Evolutionary conservation across 805 yeast genomes (phyloP).

Genomic region (Millerozyma miso): DNA sequence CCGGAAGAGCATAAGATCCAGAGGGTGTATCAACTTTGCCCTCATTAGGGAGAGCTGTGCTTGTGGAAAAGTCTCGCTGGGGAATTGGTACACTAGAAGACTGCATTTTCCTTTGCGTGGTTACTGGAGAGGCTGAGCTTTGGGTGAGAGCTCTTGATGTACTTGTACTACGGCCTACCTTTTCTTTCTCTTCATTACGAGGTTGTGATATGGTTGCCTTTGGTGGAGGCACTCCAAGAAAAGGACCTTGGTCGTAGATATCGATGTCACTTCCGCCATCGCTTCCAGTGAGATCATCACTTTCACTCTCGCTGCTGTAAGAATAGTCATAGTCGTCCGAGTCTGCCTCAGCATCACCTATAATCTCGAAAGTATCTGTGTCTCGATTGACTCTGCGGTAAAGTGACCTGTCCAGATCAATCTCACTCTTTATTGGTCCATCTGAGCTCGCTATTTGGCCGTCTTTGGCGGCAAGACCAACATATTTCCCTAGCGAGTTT

Average conservation of each 20-base stretch:
- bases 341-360: too few relatives aligned
- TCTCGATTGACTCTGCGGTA: too few relatives aligned
- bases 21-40: neutral
- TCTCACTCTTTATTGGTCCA: too few relatives aligned
- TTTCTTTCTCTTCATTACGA: neutral
- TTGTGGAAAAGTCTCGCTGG: too few relatives aligned
- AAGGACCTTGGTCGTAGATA: neutral
- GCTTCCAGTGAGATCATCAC: too few relatives aligned
- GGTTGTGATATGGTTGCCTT: neutral
- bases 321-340: neutral
- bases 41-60: neutral
- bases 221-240: neutral
- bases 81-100: too few relatives aligned
- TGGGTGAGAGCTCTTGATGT: neutral
- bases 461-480: conserved; percentile 7
- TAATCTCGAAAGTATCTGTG: too few relatives aligned
- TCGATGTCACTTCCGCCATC: neutral
- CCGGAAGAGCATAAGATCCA: neutral
- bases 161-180: neutral
- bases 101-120: too few relatives aligned
- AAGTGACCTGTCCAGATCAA: too few relatives aligned
- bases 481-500: conserved; percentile 14
- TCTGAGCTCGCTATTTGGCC: too few relatives aligned
- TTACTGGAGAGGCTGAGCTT: neutral
- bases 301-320: neutral